phyloP scores from a whole-genome alignment of 1,284 basidiomycete genomes.

The Apiotrichum brassicae region DNA sequence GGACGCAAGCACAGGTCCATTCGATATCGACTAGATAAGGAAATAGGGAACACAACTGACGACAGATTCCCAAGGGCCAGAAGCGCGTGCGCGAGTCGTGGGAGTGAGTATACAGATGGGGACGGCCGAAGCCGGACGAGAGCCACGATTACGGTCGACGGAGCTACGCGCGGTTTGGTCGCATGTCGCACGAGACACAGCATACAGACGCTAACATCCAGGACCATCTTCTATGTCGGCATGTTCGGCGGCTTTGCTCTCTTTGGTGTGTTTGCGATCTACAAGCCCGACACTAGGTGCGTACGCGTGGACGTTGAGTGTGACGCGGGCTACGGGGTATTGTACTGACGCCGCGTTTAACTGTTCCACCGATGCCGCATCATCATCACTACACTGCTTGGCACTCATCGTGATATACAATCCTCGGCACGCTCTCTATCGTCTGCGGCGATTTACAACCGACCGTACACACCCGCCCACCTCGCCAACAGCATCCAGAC shows the following conservation, averaged over 20 bases:
- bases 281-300: slow-evolving; percentile 93
- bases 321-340: too few species aligned
- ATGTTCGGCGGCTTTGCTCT: slow-evolving; percentile 84
- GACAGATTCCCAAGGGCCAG: slow-evolving; percentile 12
- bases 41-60: slow-evolving; percentile 14
- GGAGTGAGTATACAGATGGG: slow-evolving; percentile 44
- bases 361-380: too few species aligned
- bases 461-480: background rate
- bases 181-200: too few species aligned
- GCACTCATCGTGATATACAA: background rate
- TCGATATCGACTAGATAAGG: too few species aligned
- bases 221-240: slow-evolving; percentile 70
- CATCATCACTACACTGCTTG: background rate
- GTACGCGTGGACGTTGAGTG: too few species aligned
- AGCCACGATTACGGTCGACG: too few species aligned
- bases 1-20: too few species aligned
- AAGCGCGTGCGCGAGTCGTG: slow-evolving; percentile 36
- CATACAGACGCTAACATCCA: slow-evolving; percentile 6
- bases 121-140: too few species aligned
- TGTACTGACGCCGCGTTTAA: too few species aligned
- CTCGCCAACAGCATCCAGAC: slow-evolving; percentile 62
- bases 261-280: slow-evolving; percentile 70
- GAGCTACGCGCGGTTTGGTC: too few species aligned
- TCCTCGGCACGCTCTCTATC: too few species aligned
- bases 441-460: too few species aligned